Evolutionary conservation across 768 basidiomycete genomes (phyloP).

Genomic region (Boletus sp.): DNA sequence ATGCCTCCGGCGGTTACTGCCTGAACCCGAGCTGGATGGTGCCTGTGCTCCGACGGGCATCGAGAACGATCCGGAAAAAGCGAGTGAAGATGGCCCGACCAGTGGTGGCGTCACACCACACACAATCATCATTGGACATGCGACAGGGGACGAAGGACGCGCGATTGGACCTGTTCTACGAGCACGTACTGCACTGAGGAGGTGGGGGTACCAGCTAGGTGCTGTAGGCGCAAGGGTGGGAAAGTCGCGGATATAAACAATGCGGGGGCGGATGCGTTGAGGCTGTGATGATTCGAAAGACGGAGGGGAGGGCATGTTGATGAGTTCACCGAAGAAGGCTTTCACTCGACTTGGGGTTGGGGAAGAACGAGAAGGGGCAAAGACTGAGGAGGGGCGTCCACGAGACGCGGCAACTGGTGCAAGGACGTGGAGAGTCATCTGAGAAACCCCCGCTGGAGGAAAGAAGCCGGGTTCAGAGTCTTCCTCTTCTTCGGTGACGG

Average conservation of each 20-base stretch:
- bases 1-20: slow-evolving; percentile 12
- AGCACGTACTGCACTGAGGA: slow-evolving; percentile 74
- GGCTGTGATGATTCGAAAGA: slow-evolving; percentile 27
- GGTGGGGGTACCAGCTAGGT: slow-evolving; percentile 74
- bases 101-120: slow-evolving; percentile 84
- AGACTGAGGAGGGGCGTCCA: slow-evolving; percentile 30
- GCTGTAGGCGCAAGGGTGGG: slow-evolving; percentile 70
- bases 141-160: slow-evolving; percentile 55
- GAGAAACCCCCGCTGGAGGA: slow-evolving; percentile 33
- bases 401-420: slow-evolving; percentile 35
- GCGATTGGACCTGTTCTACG: slow-evolving; percentile 65
- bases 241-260: slow-evolving; percentile 84
- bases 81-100: slow-evolving; percentile 40
- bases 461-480: slow-evolving; percentile 49
- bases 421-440: slow-evolving; percentile 47
- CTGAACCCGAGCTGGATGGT: neutral
- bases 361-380: slow-evolving; percentile 39
- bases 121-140: slow-evolving; percentile 75
- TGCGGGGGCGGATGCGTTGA: slow-evolving; percentile 48
- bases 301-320: slow-evolving; percentile 52
- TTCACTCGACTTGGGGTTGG: slow-evolving; percentile 56
- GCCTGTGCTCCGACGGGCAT: slow-evolving; percentile 11
- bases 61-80: slow-evolving; percentile 12
- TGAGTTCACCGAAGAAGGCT: slow-evolving; percentile 71
- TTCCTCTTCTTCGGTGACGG: slow-evolving; percentile 39